Evolutionary conservation across 768 basidiomycete species (phyloP), one percentile per base, ranked within the genome.

Genomic region (Termitomyces sp.): DNA sequence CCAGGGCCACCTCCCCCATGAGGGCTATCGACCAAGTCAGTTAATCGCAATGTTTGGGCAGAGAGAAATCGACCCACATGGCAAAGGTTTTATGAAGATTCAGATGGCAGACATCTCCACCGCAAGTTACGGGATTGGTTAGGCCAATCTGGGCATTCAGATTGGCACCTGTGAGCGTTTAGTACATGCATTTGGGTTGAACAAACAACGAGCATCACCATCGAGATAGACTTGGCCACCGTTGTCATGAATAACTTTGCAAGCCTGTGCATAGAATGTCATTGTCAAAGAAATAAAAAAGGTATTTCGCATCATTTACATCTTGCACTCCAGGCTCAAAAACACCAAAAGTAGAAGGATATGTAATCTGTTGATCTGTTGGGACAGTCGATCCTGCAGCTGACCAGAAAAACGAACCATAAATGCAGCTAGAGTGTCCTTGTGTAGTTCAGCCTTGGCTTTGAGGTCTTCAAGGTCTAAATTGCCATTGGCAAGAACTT

Each of bases 151-250:
- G 92, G 48, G 94, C 94, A 68, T 97, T 96, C 61, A 97, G 77
- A 69, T 98, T 98, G 45, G 95, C 95, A 62, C 87, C 86, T 84
- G 45, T 10, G 30, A n/a, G 4, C 6, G 6, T 33, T 59, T 16
- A 57, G 14, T 13, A 54, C 24, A 24, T 1, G 13, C 10, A 10
- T 14, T 9, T 22, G 18, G 1, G 14, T 40, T 6, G 40, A 5
- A 8, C 4, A 42, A n/a, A 22, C 22, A 26, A 42, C 35, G 28
- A 30, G 0, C 60, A 72, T 48, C 62, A 76, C 93, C 93, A 68
- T 99, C 97, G 54, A 99, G 80, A 74, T 98, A 99, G 36, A 99
- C 96, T 69, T 99, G 95, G 30, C 97, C 97, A 18, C 96, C 96
- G 65, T 92, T 86, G 56, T 93, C 83, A 68, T 99, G 97, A 35